These are phyloP conservation scores for Termitomyces sp. DNA, from an alignment of 768 basidiomycete species.

Conservation along the genomic window DNA sequence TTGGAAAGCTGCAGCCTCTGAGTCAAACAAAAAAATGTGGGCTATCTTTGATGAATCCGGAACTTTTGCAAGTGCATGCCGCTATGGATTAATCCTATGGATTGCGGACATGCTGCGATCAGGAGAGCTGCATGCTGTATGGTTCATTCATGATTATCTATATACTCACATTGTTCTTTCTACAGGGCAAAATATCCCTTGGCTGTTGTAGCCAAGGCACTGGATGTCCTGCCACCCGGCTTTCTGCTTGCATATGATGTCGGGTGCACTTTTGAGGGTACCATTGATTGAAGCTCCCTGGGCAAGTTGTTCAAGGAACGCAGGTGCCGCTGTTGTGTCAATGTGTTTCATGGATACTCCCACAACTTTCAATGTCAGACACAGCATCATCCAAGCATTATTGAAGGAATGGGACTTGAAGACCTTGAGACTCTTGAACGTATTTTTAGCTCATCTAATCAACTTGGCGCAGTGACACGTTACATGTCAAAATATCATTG, in stretches of 20 bases:
- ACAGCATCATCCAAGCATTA: not conserved
- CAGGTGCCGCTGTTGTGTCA: not conserved
- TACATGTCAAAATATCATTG: not conserved
- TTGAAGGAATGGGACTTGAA: not conserved
- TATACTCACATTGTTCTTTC: no score
- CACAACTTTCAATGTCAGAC: not conserved
- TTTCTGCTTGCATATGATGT: not conserved
- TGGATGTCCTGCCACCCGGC: not conserved
- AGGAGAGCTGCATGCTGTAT: not conserved
- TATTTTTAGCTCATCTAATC: not conserved
- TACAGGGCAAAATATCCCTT: not conserved
- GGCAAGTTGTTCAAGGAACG: not conserved
- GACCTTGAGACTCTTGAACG: not conserved
- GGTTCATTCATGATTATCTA: no score
- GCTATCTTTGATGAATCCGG: no score
- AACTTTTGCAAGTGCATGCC: no score
- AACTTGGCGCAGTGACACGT: not conserved
- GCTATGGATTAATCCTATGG: no score
- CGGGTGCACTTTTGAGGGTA: not conserved
- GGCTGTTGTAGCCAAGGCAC: not conserved
- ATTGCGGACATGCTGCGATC: not conserved
- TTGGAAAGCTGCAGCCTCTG: conserved; percentile 23
- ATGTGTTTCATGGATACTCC: not conserved
- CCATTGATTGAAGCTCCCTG: not conserved
- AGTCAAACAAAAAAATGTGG: not conserved